These are phyloP conservation scores for Pilatotrama ljubarskyi DNA, from an alignment of 768 basidiomycete genomes.

Conservation along the genomic window DNA sequence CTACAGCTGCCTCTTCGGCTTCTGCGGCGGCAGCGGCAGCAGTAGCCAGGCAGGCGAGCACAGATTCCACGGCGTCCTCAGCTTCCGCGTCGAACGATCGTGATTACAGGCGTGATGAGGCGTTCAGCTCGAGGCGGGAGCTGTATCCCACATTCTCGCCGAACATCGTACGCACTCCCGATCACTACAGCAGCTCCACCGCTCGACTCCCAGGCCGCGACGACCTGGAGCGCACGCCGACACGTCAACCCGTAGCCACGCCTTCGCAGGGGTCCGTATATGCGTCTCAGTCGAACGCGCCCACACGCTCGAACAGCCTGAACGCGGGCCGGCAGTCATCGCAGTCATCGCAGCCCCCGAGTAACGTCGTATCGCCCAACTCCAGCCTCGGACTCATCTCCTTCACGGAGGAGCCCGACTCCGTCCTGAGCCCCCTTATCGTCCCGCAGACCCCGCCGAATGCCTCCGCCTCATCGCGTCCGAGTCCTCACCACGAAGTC, in stretches of 20 bases:
- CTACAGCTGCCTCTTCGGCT: slow-evolving; percentile 19
- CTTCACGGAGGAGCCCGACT: slow-evolving; percentile 34
- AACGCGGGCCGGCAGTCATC: slow-evolving; percentile 18
- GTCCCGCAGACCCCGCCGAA: slow-evolving; percentile 1
- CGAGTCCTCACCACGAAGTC: slow-evolving; percentile 14
- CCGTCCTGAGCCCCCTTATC: slow-evolving; percentile 32
- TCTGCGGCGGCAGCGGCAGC: slow-evolving; percentile 9
- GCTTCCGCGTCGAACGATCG: slow-evolving; percentile 23
- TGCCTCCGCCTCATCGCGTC: neutral
- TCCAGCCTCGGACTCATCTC: slow-evolving; percentile 16
- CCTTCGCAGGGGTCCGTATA: slow-evolving; percentile 25
- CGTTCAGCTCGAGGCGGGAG: slow-evolving; percentile 51
- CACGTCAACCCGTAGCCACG: neutral
- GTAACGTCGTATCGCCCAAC: slow-evolving; percentile 7
- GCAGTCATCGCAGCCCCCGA: slow-evolving; percentile 6
- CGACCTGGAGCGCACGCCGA: slow-evolving; percentile 10
- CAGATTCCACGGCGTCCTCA: neutral
- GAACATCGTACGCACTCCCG: slow-evolving; percentile 69
- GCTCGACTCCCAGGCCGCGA: slow-evolving; percentile 7
- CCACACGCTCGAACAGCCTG: slow-evolving; percentile 23
- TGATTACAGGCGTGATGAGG: slow-evolving; percentile 32
- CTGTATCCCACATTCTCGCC: slow-evolving; percentile 69
- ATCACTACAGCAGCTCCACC: slow-evolving; percentile 46
- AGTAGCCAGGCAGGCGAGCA: slow-evolving; percentile 15
- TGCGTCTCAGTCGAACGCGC: slow-evolving; percentile 16